Evolutionary conservation across 768 basidiomycete species (phyloP).

Genomic region (Suillus tomentosus): DNA sequence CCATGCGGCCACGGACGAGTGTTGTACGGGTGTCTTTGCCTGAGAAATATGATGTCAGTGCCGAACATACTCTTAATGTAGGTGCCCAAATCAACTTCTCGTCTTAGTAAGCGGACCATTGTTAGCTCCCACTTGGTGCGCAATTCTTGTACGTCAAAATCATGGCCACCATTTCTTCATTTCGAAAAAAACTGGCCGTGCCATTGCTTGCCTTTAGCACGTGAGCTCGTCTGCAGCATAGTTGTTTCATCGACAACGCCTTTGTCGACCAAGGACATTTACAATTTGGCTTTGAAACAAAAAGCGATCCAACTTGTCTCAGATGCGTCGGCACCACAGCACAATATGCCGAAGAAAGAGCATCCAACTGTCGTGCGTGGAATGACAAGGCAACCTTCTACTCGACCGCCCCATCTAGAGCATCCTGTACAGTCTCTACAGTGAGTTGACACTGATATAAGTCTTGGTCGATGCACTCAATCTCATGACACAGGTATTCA

Average conservation of each 20-base stretch:
- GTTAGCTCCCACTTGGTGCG: no score
- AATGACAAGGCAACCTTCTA: background rate
- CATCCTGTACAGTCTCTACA: no score
- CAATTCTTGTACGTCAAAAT: background rate
- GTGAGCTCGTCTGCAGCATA: constrained; percentile 16
- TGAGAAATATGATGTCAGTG: constrained; percentile 25
- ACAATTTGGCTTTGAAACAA: constrained; percentile 23
- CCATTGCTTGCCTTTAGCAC: background rate
- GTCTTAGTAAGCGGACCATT: no score
- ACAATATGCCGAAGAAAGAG: constrained; percentile 12
- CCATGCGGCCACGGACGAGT: constrained; percentile 72
- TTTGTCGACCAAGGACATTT: constrained; percentile 31
- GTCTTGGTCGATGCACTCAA: no score
- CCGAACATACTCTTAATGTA: constrained; percentile 27
- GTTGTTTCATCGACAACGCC: constrained; percentile 25
- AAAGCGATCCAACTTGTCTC: constrained; percentile 2
- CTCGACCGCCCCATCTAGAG: no score
- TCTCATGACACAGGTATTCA: no score
- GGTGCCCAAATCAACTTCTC: no score
- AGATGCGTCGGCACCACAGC: background rate
- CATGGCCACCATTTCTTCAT: background rate
- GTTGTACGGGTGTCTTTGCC: constrained; percentile 60
- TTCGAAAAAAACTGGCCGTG: background rate
- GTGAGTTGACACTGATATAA: no score
- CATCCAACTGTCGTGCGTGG: background rate